Conservation (phyloP, 2,329 filamentous ascomycete species). For the Diplodia scrobiculata region DNA sequence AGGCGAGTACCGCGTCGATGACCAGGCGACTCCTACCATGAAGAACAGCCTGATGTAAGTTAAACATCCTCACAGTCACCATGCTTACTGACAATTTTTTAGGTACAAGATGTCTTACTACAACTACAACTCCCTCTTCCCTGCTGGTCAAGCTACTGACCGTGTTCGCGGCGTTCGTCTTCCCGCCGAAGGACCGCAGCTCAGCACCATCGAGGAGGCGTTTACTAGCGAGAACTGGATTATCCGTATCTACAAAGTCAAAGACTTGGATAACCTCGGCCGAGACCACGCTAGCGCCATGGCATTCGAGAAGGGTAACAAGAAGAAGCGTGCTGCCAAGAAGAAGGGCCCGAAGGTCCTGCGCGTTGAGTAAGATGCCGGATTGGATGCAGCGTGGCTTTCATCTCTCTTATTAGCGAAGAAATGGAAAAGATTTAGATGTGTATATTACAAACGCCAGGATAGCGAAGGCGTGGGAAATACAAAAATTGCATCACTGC, state of each 20-base stretch:
- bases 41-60: conserved; percentile 98
- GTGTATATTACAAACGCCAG: conserved; percentile 22
- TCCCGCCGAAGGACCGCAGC: conserved; percentile 79
- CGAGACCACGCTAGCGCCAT: conserved; percentile 74
- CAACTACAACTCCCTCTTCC: conserved; percentile 93
- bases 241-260: conserved; percentile 99
- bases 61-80: background rate
- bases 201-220: conserved; percentile 90
- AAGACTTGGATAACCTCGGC: conserved; percentile 94
- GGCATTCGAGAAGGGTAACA: conserved; percentile 75
- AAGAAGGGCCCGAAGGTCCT: conserved; percentile 71
- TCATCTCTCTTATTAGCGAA: conserved; percentile 13
- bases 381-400: conserved; percentile 25
- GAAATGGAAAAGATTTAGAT: conserved; percentile 5
- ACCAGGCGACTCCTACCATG: conserved; percentile 93
- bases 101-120: conserved; percentile 99
- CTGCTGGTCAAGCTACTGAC: conserved; percentile 83
- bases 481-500: conserved; percentile 13
- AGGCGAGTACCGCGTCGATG: conserved; percentile 93
- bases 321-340: conserved; percentile 77
- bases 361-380: conserved; percentile 65
- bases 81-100: conserved; percentile 36
- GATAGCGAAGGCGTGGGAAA: conserved; percentile 15
- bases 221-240: conserved; percentile 99
- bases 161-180: conserved; percentile 80